Evolutionary conservation across 1,284 basidiomycete genomes (phyloP), one percentile per base, ranked within the genome.

Genomic region (Macrocystidia cucumis): DNA sequence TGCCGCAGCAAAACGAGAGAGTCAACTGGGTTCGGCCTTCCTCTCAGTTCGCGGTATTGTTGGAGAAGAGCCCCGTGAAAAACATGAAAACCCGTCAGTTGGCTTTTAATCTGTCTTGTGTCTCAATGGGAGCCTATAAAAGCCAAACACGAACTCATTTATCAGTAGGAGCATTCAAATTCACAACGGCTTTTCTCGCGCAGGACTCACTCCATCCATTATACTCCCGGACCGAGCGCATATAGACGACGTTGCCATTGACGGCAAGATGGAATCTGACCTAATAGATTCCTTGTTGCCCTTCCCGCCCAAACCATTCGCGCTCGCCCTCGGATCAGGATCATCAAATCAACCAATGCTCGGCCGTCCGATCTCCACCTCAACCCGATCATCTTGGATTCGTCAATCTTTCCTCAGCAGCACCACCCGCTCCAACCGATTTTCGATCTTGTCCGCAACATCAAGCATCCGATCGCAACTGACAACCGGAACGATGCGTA

Each of bases 171-270:
- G 8, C 12, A 12, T 25, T 25, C n/a, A n/a, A n/a, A 12, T 25
- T 25, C 12, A 8, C 27, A 43, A 50, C 38, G 40, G 39, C 2
- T 76, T 76, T 50, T 72, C 69, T 21, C 61, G 71, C 32, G 47
- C 52, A 3, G 57, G 64, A 30, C 40, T 76, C 29, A 62, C 63
- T 26, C 41, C 56, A 9, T 63, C 62, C 20, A 59, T 79, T 34
- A 45, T 73, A 21, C 59, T 80, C 39, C 81, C 81, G 2, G 59
- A 66, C 16, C 70, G 63, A 44, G 60, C 60, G 14, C 49, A 72
- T 35, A 49, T 61, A 11, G 54, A 12, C 5, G 29, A 54, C 20
- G 57, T 66, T 8, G 45, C 53, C 19, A 49, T 56, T n/a, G n/a
- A n/a, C n/a, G n/a, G n/a, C n/a, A n/a, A n/a, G n/a, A n/a, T n/a